Evolutionary conservation across 2,329 filamentous ascomycete species (phyloP).

Genomic region (Beauveria sp.): DNA sequence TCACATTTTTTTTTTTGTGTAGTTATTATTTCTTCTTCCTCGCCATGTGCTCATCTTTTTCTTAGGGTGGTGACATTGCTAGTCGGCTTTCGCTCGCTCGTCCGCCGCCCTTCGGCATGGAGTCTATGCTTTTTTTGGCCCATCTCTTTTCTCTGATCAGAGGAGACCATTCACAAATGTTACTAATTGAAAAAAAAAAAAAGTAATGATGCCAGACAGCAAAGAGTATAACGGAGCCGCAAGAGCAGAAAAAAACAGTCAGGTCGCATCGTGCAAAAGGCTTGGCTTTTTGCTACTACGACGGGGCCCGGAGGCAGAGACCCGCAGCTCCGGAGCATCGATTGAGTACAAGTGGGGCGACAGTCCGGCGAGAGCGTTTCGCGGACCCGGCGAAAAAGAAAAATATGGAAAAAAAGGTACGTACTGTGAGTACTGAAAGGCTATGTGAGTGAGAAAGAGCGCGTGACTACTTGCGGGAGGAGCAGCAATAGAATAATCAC

Average conservation of each 20-base stretch:
- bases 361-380: constrained; percentile 1
- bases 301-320: background rate
- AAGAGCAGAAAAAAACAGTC: background rate
- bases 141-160: background rate
- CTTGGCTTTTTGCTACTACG: background rate
- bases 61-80: background rate
- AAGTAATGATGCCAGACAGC: background rate
- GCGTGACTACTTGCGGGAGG: background rate
- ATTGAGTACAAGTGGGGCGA: background rate
- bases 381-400: background rate
- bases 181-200: background rate
- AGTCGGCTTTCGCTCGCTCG: constrained; percentile 1
- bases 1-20: background rate
- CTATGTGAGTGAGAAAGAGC: background rate
- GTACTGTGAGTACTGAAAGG: background rate
- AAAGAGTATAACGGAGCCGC: background rate
- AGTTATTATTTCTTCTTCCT: background rate
- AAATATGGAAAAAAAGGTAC: background rate
- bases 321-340: constrained; percentile 7
- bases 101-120: background rate
- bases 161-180: background rate
- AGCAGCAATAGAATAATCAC: background rate
- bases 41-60: background rate
- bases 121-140: background rate
- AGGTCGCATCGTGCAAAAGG: background rate